Percentiles rank a stretch among this genome's conserved stretches.
Evolutionary conservation across 2,329 filamentous ascomycete species (phyloP).

Genomic region (Botryotinia narcissicola): DNA sequence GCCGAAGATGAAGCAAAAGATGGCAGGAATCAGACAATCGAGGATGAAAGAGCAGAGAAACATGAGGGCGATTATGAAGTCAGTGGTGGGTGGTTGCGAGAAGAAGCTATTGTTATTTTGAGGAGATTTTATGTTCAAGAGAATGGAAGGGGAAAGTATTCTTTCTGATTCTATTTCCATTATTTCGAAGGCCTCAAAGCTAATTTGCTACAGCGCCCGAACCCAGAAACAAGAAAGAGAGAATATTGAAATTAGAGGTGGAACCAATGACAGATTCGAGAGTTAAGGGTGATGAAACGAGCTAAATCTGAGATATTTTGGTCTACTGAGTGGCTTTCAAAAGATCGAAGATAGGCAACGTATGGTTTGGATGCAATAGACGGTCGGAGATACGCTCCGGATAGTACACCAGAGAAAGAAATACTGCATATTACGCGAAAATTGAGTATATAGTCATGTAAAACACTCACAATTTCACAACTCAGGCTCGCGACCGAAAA

Average conservation of each 20-base stretch:
- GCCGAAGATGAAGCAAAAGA: conserved; percentile 64
- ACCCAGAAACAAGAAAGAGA: conserved; percentile 37
- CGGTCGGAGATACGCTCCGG: not conserved
- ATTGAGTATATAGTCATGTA: not conserved
- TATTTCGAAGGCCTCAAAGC: not conserved
- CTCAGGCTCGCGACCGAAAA: not conserved
- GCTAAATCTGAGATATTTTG: not conserved
- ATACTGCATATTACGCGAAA: not conserved
- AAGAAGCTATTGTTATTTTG: conserved; percentile 85
- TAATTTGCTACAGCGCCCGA: conserved; percentile 34
- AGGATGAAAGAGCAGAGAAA: conserved; percentile 41
- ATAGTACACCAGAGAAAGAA: not conserved
- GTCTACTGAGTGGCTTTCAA: not conserved
- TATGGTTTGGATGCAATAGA: not conserved
- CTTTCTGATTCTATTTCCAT: conserved; percentile 2
- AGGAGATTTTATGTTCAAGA: conserved; percentile 97
- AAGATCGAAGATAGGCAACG: not conserved
- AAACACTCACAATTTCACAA: not conserved
- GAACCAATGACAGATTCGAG: conserved; percentile 31
- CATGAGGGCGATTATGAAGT: conserved; percentile 79
- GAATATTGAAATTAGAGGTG: conserved; percentile 38
- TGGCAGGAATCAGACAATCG: conserved; percentile 39
- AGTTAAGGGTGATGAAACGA: conserved; percentile 4
- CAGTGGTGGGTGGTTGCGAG: conserved; percentile 78
- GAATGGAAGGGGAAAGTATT: conserved; percentile 79